Evolutionary conservation across 345 rosid genomes (phyloP).

Genomic region (Populus deltoides): DNA sequence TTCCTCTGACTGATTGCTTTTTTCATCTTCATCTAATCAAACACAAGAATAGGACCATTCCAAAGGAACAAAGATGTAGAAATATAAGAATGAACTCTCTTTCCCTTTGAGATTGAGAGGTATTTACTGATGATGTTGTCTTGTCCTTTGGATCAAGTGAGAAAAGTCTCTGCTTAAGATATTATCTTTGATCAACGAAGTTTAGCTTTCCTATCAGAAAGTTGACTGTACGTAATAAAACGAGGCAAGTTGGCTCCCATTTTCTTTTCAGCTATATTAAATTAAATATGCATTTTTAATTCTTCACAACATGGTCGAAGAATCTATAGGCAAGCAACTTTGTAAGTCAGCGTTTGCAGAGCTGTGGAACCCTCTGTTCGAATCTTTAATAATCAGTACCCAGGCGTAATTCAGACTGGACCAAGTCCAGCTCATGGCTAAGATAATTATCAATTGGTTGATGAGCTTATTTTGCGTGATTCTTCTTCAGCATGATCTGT

Average conservation of each 20-base stretch:
- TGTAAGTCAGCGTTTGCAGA: too few species aligned
- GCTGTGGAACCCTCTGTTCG: background rate
- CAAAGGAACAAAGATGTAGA: background rate
- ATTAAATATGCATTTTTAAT: too few species aligned
- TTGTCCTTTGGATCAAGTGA: background rate
- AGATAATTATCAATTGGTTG: too few species aligned
- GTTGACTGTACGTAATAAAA: background rate
- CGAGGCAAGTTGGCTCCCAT: background rate
- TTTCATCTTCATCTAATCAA: background rate
- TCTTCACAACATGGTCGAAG: too few species aligned
- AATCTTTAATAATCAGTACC: background rate
- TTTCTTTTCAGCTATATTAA: background rate
- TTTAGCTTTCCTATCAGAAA: background rate
- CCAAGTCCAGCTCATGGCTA: background rate
- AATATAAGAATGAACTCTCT: too few species aligned
- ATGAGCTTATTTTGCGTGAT: too few species aligned
- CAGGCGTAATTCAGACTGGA: too few species aligned
- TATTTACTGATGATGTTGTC: too few species aligned
- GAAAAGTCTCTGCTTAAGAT: background rate
- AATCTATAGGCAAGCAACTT: too few species aligned
- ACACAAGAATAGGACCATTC: background rate
- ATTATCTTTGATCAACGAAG: background rate
- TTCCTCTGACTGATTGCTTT: background rate
- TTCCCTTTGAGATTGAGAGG: too few species aligned
- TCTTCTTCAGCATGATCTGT: too few species aligned